Conservation (phyloP, 257 asterid species). For the Fraxinus excelsior region DNA sequence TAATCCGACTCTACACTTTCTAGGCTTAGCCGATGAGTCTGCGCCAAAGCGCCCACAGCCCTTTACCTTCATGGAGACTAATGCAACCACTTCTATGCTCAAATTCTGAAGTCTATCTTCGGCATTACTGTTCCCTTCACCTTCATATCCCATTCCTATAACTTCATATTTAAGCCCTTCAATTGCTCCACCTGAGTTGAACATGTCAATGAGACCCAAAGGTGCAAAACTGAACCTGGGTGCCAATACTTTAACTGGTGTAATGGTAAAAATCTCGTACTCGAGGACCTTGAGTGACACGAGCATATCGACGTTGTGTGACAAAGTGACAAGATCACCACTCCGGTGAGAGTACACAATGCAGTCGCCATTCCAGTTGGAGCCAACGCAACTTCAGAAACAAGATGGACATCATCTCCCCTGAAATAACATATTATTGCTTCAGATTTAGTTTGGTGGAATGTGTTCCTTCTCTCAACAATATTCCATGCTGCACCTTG, state of each 20-base stretch:
- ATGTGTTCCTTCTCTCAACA: not conserved
- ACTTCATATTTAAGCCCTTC: slow-evolving; percentile 1
- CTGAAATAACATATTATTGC: not conserved
- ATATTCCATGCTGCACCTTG: not conserved
- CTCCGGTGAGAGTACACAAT: not conserved
- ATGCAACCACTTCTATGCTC: slow-evolving; percentile 40
- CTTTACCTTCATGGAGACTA: slow-evolving; percentile 57
- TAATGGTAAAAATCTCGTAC: not conserved
- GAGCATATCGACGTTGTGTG: not conserved
- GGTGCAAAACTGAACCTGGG: not conserved
- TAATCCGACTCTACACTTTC: slow-evolving; percentile 44
- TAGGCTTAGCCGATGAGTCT: slow-evolving; percentile 63
- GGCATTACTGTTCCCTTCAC: not conserved
- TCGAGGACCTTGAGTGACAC: not conserved
- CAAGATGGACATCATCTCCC: not conserved
- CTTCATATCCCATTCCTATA: not conserved
- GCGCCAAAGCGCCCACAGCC: slow-evolving; percentile 77
- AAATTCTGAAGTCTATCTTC: slow-evolving; percentile 26
- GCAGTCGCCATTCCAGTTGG: not conserved
- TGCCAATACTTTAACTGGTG: not conserved
- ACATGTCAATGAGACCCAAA: not conserved
- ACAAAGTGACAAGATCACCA: not conserved
- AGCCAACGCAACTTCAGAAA: not conserved
- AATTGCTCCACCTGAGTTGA: not conserved
- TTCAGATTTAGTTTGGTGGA: not conserved